phyloP scores from a whole-genome alignment of 345 rosid species.

The Syzygium aqueum region DNA sequence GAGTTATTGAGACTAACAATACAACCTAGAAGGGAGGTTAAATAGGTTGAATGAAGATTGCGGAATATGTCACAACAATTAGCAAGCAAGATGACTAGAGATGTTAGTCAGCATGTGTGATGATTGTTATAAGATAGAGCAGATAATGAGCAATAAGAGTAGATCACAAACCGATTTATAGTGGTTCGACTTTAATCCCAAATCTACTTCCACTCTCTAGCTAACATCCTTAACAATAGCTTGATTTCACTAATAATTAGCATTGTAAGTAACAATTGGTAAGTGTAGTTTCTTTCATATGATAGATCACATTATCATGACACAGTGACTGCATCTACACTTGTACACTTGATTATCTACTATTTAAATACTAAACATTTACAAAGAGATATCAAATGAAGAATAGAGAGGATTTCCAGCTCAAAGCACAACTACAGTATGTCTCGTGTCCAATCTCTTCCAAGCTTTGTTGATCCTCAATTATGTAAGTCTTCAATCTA shows the following conservation, averaged over 20 bases:
- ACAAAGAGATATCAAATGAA: background rate
- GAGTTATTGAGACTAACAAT: too few species aligned
- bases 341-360: background rate
- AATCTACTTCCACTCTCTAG: background rate
- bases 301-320: background rate
- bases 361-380: background rate
- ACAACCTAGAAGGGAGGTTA: background rate
- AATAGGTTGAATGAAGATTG: background rate
- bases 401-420: background rate
- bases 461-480: background rate
- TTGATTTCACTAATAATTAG: background rate
- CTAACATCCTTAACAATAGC: background rate
- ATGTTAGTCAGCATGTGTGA: background rate
- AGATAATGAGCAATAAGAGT: background rate
- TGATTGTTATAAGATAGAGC: background rate
- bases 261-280: background rate
- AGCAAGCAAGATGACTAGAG: background rate
- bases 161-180: background rate
- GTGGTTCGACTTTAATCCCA: background rate
- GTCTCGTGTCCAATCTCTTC: background rate
- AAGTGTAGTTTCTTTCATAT: background rate
- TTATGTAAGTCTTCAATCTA: background rate
- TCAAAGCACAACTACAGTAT: background rate
- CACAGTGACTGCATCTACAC: background rate
- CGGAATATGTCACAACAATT: background rate